Evolutionary conservation across 1,139 yeast species (phyloP).

Genomic region (Tardiomyces blankii): DNA sequence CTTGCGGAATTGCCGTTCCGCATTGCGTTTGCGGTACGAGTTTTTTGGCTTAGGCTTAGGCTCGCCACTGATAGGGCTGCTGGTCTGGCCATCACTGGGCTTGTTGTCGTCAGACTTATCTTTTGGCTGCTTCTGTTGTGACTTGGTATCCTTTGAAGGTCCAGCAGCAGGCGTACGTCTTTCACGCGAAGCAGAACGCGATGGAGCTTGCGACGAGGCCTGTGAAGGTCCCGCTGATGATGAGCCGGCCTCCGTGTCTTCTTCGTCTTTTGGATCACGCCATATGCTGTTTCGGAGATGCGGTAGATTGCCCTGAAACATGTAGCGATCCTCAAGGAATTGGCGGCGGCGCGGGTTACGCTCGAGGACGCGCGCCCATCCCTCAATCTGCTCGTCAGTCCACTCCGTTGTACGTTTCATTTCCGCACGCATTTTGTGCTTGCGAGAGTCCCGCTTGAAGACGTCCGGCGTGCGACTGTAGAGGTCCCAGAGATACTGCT

Average conservation of each 20-base stretch:
- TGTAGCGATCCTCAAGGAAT: constrained; percentile 49
- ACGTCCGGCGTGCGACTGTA: constrained; percentile 42
- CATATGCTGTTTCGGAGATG: not conserved
- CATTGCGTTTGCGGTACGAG: not conserved
- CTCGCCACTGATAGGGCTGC: not conserved
- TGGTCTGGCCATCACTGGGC: too few relatives aligned
- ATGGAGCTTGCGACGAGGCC: not conserved
- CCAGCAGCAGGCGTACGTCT: not conserved
- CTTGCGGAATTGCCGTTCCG: not conserved
- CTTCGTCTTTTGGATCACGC: not conserved
- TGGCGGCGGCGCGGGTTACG: constrained; percentile 47
- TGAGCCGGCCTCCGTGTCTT: not conserved
- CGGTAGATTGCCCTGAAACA: constrained; percentile 25
- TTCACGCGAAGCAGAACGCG: not conserved
- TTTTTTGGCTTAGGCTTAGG: not conserved
- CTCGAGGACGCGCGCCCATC: constrained; percentile 74
- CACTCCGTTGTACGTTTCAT: constrained; percentile 46
- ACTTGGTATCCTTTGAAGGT: not conserved
- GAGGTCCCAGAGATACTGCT: constrained; percentile 45
- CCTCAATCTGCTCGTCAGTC: constrained; percentile 89
- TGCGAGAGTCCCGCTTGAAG: constrained; percentile 43
- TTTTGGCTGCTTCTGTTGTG: too few relatives aligned
- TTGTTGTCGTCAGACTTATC: too few relatives aligned
- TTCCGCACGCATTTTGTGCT: constrained; percentile 39
- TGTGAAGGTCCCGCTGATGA: not conserved